Evolutionary conservation across 2,329 filamentous ascomycete genomes (phyloP).

Genomic region (Cladophialophora bantiana): DNA sequence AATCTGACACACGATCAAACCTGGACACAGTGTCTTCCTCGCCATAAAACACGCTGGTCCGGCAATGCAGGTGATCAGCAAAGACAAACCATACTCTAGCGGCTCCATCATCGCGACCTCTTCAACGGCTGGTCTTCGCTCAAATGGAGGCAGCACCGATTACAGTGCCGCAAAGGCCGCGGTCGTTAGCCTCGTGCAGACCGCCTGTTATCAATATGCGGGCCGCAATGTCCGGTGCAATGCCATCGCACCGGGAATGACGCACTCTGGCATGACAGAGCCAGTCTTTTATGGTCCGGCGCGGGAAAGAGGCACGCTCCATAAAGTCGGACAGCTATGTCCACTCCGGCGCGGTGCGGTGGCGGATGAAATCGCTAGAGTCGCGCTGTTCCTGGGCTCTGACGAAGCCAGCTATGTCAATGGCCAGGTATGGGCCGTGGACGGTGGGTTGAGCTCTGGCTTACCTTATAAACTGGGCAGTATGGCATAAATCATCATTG

Average conservation of each 20-base stretch:
- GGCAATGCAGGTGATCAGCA: constrained; percentile 79
- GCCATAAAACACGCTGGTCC: constrained; percentile 84
- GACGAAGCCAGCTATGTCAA: constrained; percentile 95
- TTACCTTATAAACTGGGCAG: constrained; percentile 88
- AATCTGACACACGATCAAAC: not conserved
- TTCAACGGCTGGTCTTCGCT: constrained; percentile 84
- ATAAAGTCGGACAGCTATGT: constrained; percentile 91
- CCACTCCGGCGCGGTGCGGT: constrained; percentile 78
- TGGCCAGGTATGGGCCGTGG: constrained; percentile 91
- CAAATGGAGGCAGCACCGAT: constrained; percentile 85
- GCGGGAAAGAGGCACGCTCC: constrained; percentile 71
- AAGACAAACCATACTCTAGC: constrained; percentile 69
- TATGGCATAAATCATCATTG: constrained; percentile 56
- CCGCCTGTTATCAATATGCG: constrained; percentile 79
- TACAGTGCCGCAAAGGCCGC: constrained; percentile 92
- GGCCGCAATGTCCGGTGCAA: constrained; percentile 86
- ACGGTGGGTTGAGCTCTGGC: constrained; percentile 87
- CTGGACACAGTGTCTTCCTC: constrained; percentile 78
- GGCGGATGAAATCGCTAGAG: constrained; percentile 79
- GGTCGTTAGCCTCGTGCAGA: constrained; percentile 85
- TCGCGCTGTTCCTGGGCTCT: constrained; percentile 86
- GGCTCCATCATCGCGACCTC: constrained; percentile 90
- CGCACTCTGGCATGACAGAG: constrained; percentile 75
- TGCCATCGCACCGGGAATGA: constrained; percentile 87
- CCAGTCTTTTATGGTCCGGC: constrained; percentile 54